Base-by-base conservation (phyloP, 2,329 filamentous ascomycete species). In the Allantophomopsis cytisporea region DNA sequence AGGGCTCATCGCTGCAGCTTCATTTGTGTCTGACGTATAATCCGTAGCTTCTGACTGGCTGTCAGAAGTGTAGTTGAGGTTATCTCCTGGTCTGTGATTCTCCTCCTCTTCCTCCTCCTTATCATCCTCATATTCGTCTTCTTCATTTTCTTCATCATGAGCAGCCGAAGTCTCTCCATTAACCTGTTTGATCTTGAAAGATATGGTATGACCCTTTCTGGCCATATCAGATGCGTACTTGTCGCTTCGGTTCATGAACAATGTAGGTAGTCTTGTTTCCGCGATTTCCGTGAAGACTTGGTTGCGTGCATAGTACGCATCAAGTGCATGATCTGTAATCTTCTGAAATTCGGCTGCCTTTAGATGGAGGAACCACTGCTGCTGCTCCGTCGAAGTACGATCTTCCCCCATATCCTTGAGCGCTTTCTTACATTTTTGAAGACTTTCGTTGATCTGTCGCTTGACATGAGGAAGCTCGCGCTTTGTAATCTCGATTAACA, bases 401-500 rank as follows among this genome's bases (percentile, higher is more conserved):
- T 64, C 57, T 1, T 57, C 54, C 0, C 76, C 75, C 0, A 80
- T 57, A 3, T 54, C 5, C 36, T 2, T 13, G n/a, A 41, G 31
- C 10, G 20, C 15, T n/a, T 39, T 35, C 20, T 40, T 41, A 31
- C 37, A 39, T 13, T 21, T 6, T 16, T 12, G 14, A 14, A 41
- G 31, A 2, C 32, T 28, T 17, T 40, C 11, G 10, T 35, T 31
- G 8, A 42, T 35, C 12, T 42, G 17, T 20, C 14, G 14, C 23
- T 28, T 33, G 18, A 42, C 31, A 12, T 42, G 40, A n/a, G 40
- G 45, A 31, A 47, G 43, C 23, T 46, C 42, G 16, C 42, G 30
- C 36, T 38, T 33, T 12, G 37, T 44, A 16, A 40, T 36, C 7
- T 47, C 40, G 34, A 39, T 35, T 16, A 47, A 33, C 13, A 47